Evolutionary conservation across 1,284 basidiomycete species (phyloP).

Genomic region (Takashimella tepidaria): DNA sequence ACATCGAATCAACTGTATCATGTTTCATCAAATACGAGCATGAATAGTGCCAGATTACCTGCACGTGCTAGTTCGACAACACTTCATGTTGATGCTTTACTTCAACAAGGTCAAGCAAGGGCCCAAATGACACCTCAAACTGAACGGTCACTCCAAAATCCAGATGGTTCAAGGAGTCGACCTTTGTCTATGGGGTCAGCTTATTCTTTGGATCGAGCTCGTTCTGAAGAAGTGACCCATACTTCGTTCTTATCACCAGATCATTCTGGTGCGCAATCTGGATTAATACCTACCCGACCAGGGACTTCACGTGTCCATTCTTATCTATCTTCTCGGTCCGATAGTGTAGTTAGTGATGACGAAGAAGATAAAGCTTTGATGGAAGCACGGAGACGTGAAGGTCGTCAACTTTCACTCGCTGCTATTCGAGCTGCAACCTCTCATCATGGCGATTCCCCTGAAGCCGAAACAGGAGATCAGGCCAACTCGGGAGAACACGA

Average conservation of each 20-base stretch:
- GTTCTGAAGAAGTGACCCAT: not conserved
- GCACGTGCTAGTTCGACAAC: constrained; percentile 37
- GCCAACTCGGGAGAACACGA: not conserved
- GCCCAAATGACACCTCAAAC: constrained; percentile 17
- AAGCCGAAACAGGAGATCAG: constrained; percentile 11
- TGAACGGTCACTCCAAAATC: not conserved
- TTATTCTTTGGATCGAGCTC: constrained; percentile 11
- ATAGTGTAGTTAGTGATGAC: constrained; percentile 14
- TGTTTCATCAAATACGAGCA: constrained; percentile 7
- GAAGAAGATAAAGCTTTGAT: constrained; percentile 25
- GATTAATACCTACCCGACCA: not conserved
- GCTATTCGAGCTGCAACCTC: constrained; percentile 22
- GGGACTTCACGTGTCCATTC: constrained; percentile 15
- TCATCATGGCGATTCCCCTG: no score
- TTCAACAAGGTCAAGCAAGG: constrained; percentile 24
- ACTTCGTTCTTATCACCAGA: not conserved
- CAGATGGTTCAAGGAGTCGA: not conserved
- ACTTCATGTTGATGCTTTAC: constrained; percentile 34
- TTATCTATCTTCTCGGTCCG: constrained; percentile 19
- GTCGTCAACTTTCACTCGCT: constrained; percentile 37
- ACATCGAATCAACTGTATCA: not conserved
- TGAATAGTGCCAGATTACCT: constrained; percentile 10
- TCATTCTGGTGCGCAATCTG: not conserved
- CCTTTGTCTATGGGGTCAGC: constrained; percentile 19
- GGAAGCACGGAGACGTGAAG: constrained; percentile 33